Conservation (phyloP, 768 basidiomycete genomes). For the Tricholoma sp. region DNA sequence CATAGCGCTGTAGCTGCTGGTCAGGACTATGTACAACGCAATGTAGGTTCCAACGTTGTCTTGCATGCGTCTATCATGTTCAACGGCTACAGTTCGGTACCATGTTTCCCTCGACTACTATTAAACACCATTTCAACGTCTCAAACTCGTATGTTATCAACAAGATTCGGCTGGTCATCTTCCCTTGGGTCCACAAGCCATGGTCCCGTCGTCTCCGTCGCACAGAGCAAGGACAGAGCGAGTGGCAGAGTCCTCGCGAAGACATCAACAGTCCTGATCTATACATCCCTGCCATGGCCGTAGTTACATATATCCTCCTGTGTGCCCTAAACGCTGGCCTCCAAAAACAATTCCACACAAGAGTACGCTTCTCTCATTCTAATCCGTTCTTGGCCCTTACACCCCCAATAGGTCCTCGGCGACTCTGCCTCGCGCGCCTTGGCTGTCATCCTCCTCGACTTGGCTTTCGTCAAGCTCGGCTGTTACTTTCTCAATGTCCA, state of each 20-base stretch:
- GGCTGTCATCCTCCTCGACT: conserved; percentile 82
- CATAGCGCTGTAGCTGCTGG: conserved; percentile 89
- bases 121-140: conserved; percentile 83
- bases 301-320: conserved; percentile 92
- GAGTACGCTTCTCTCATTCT: conserved; percentile 22
- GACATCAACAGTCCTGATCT: conserved; percentile 96
- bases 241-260: conserved; percentile 87
- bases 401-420: conserved; percentile 59
- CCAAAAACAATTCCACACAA: conserved; percentile 79
- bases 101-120: conserved; percentile 65
- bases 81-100: conserved; percentile 59
- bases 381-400: background rate
- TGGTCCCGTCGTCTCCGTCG: conserved; percentile 72
- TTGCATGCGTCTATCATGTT: background rate
- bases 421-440: conserved; percentile 80
- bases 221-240: conserved; percentile 60
- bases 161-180: conserved; percentile 85
- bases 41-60: conserved; percentile 31
- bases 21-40: conserved; percentile 93
- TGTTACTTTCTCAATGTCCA: conserved; percentile 92
- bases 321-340: conserved; percentile 83
- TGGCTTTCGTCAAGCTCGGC: conserved; percentile 83
- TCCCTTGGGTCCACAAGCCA: conserved; percentile 91
- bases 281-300: conserved; percentile 96
- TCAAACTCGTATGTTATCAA: conserved; percentile 92